phyloP scores from a whole-genome alignment of 768 basidiomycete species.

The Boletellus emodensis region DNA sequence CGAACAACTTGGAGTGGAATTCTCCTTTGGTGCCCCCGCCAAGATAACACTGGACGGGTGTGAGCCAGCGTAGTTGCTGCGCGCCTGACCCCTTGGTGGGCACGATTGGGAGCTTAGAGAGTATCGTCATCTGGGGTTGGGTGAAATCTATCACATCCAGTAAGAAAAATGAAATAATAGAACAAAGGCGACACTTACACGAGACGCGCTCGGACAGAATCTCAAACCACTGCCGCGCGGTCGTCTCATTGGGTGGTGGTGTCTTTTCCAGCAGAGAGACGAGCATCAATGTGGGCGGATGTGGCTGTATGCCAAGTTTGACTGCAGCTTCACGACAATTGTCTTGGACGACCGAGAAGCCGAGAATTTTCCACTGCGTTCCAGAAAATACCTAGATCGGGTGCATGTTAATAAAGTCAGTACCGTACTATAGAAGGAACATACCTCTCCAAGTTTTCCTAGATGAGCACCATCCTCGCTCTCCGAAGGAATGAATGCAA shows the following conservation, averaged over 20 bases:
- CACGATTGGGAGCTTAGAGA: slow-evolving; percentile 63
- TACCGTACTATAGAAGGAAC: not conserved
- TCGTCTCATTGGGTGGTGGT: slow-evolving; percentile 51
- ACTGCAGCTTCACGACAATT: slow-evolving; percentile 47
- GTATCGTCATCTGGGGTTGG: slow-evolving; percentile 45
- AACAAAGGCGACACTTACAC: slow-evolving; percentile 37
- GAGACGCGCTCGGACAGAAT: slow-evolving; percentile 59
- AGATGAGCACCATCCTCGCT: too few species aligned
- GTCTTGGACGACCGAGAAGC: slow-evolving; percentile 67
- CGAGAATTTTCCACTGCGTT: slow-evolving; percentile 65
- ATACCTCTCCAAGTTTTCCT: slow-evolving; percentile 63
- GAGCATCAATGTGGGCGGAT: slow-evolving; percentile 63
- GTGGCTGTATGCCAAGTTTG: slow-evolving; percentile 66
- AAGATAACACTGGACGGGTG: slow-evolving; percentile 70
- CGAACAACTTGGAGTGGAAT: slow-evolving; percentile 78
- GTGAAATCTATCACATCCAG: slow-evolving; percentile 49
- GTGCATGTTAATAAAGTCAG: not conserved
- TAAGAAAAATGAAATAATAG: slow-evolving; percentile 3
- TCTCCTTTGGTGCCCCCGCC: slow-evolving; percentile 47
- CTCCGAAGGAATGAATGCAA: slow-evolving; percentile 88
- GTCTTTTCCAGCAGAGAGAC: slow-evolving; percentile 53
- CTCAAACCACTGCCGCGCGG: slow-evolving; percentile 65
- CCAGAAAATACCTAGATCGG: slow-evolving; percentile 61
- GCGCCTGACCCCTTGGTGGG: slow-evolving; percentile 44
- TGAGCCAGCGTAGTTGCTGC: slow-evolving; percentile 42